Conservation (phyloP, 441 rosid genomes). For the Adansonia grandidieri region DNA sequence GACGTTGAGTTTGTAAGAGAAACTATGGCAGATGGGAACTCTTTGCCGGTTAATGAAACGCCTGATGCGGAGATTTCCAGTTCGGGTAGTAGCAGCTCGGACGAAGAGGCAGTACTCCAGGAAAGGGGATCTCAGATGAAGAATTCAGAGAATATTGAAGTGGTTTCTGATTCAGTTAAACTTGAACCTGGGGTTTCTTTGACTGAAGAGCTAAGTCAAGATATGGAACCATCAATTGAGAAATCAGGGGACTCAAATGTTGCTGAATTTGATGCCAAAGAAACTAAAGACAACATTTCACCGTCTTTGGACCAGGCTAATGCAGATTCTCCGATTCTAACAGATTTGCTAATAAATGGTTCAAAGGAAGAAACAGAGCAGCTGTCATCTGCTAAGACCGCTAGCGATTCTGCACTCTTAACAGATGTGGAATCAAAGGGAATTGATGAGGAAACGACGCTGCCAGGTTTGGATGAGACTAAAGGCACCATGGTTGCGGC, state of each 20-base stretch:
- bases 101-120: constrained; percentile 26
- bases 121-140: constrained; percentile 17
- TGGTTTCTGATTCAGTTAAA: constrained; percentile 22
- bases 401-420: not conserved
- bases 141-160: constrained; percentile 24
- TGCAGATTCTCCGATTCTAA: not conserved
- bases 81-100: constrained; percentile 33
- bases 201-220: not conserved
- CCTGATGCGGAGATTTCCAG: constrained; percentile 23
- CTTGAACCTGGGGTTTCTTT: constrained; percentile 11
- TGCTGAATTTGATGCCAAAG: constrained; percentile 30
- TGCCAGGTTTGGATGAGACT: constrained; percentile 17
- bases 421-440: constrained; percentile 25
- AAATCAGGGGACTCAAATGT: constrained; percentile 22
- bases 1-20: constrained; percentile 33
- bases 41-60: too few species aligned
- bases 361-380: constrained; percentile 14
- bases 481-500: constrained; percentile 1
- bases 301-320: constrained; percentile 16
- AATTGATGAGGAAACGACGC: not conserved
- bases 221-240: constrained; percentile 30
- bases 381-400: constrained; percentile 19
- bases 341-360: constrained; percentile 11
- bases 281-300: constrained; percentile 25
- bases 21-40: not conserved